A percentile compares a stretch with the other conserved stretches of the same genome.
Evolutionary conservation across 495 filamentous ascomycete genomes (phyloP).

Genomic region (Daldinia childiae): DNA sequence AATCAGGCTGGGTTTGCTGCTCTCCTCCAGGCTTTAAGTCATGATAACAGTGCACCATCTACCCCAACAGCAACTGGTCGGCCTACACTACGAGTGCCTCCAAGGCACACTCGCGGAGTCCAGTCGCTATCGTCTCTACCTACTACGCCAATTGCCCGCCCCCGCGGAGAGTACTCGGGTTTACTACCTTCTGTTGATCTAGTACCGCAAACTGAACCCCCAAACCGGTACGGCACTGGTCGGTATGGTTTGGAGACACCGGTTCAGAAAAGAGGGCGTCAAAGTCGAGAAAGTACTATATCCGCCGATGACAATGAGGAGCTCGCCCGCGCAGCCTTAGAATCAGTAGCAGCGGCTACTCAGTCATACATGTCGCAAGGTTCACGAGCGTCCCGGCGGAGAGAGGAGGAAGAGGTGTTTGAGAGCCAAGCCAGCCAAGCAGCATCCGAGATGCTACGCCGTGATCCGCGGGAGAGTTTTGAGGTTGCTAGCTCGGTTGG

Average conservation of each 20-base stretch:
- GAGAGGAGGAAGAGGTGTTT: conserved; percentile 51
- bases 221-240: conserved; percentile 47
- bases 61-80: conserved; percentile 56
- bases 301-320: conserved; percentile 81
- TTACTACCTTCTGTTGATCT: conserved; percentile 64
- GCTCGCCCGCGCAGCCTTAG: conserved; percentile 63
- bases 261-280: conserved; percentile 53
- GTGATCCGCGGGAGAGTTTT: conserved; percentile 61
- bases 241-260: conserved; percentile 44
- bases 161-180: conserved; percentile 55
- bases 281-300: conserved; percentile 88
- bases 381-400: conserved; percentile 45
- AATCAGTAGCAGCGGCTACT: conserved; percentile 62
- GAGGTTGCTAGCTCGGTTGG: conserved; percentile 56
- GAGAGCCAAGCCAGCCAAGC: conserved; percentile 64
- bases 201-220: conserved; percentile 65
- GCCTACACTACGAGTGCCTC: conserved; percentile 56
- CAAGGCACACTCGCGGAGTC: conserved; percentile 70
- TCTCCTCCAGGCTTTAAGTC: conserved; percentile 78
- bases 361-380: conserved; percentile 53
- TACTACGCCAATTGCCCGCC: conserved; percentile 68
- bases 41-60: conserved; percentile 73
- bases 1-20: conserved; percentile 73
- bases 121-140: conserved; percentile 86
- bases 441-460: conserved; percentile 64